Conservation (phyloP, 192 early-diverging fungal species). For the Linnemannia hyalina region DNA sequence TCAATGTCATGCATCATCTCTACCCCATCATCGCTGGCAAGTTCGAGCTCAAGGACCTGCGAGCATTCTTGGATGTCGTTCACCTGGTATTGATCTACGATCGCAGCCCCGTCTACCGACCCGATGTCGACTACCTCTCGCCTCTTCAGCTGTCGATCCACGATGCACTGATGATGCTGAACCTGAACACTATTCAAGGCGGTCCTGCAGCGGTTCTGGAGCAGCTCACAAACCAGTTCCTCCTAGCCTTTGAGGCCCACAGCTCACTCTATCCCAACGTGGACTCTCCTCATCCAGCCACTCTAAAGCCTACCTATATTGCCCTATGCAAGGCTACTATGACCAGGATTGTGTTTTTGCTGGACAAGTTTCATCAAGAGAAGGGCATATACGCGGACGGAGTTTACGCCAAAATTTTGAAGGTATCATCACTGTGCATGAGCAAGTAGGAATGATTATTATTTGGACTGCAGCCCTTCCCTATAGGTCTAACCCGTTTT, state of each 20-base stretch:
- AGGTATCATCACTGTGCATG: constrained; percentile 22
- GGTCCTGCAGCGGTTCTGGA: constrained; percentile 41
- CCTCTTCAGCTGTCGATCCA: constrained; percentile 79
- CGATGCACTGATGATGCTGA: constrained; percentile 63
- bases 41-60: constrained; percentile 70
- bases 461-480: background rate
- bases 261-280: constrained; percentile 11
- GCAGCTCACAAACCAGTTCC: constrained; percentile 34
- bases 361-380: constrained; percentile 65
- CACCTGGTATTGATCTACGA: constrained; percentile 73
- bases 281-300: background rate
- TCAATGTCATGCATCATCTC: constrained; percentile 73
- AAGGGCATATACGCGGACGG: constrained; percentile 67
- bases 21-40: constrained; percentile 66
- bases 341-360: constrained; percentile 64
- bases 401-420: constrained; percentile 65
- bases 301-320: constrained; percentile 76
- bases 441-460: background rate
- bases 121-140: constrained; percentile 73
- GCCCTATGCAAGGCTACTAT: constrained; percentile 77
- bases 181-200: constrained; percentile 42
- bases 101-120: constrained; percentile 67
- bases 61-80: constrained; percentile 62
- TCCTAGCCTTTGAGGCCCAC: constrained; percentile 25
- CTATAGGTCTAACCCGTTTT: background rate